These are phyloP conservation scores for Saitoella complicata DNA, from an alignment of 805 yeast species.

Conservation along the genomic window DNA sequence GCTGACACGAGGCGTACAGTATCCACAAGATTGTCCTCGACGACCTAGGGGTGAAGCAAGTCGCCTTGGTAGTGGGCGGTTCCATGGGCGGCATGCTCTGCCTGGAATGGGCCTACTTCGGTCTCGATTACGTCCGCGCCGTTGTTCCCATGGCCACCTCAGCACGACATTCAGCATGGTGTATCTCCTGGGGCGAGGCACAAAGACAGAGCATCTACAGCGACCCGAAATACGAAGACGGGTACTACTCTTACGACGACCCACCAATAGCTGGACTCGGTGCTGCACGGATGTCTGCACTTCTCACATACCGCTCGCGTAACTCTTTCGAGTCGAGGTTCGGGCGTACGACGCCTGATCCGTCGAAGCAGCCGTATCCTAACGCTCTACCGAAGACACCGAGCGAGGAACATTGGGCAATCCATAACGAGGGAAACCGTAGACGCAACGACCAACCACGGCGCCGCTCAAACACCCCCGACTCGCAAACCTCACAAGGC, in stretches of 20 bases:
- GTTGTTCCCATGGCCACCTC: slow-evolving; percentile 82
- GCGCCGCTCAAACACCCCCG: slow-evolving; percentile 3
- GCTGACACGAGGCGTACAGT: slow-evolving; percentile 13
- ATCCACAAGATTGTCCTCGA: slow-evolving; percentile 68
- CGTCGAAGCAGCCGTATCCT: slow-evolving; percentile 21
- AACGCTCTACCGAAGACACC: slow-evolving; percentile 14
- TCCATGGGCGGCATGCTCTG: slow-evolving; percentile 99
- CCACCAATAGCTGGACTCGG: slow-evolving; percentile 78
- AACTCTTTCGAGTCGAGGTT: slow-evolving; percentile 82
- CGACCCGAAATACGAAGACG: slow-evolving; percentile 85
- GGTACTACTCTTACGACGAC: slow-evolving; percentile 57
- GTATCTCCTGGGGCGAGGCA: slow-evolving; percentile 97
- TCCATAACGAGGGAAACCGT: slow-evolving; percentile 73
- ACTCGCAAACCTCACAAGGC: background rate
- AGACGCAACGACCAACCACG: slow-evolving; percentile 14
- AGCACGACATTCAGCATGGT: slow-evolving; percentile 95
- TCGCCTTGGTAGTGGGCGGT: slow-evolving; percentile 86
- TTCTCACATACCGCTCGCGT: slow-evolving; percentile 80
- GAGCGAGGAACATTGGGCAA: slow-evolving; percentile 46
- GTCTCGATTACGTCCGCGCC: slow-evolving; percentile 46
- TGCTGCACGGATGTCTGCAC: slow-evolving; percentile 96
- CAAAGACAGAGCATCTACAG: slow-evolving; percentile 92
- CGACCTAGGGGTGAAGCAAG: slow-evolving; percentile 54
- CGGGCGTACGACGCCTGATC: slow-evolving; percentile 63
- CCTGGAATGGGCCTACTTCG: slow-evolving; percentile 69